These are phyloP conservation scores for Agarophyton chilense DNA, from an alignment of 23 red algal species.

Conservation along the genomic window DNA sequence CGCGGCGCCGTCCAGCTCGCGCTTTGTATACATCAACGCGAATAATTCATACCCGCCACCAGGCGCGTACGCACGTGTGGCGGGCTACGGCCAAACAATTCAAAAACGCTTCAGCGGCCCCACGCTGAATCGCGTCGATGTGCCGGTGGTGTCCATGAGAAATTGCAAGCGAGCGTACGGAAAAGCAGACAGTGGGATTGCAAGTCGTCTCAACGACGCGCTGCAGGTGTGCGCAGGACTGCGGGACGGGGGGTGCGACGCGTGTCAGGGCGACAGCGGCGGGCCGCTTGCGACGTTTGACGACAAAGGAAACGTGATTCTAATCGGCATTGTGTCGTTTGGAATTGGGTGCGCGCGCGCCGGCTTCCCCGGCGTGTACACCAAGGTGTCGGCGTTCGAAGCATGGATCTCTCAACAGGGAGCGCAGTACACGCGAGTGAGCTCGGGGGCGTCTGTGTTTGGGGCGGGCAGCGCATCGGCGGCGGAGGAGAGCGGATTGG, in stretches of 20 bases:
- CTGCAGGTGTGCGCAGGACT: conserved; percentile 67
- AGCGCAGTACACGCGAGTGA: neutral
- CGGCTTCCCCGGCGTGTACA: conserved; percentile 63
- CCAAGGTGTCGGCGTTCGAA: conserved; percentile 43
- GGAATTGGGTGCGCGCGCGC: conserved; percentile 69
- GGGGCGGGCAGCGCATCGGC: conserved; percentile 6
- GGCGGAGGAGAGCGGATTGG: neutral
- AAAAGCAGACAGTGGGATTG: neutral
- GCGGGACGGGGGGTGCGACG: conserved; percentile 56
- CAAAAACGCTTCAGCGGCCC: neutral
- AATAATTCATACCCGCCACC: conserved; percentile 21
- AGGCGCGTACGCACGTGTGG: conserved; percentile 8
- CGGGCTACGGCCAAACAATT: conserved; percentile 42
- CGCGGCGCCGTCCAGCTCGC: neutral
- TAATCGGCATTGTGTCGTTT: conserved; percentile 68
- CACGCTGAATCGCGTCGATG: conserved; percentile 26
- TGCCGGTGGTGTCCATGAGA: conserved; percentile 52
- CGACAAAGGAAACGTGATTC: conserved; percentile 45
- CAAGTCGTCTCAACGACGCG: neutral
- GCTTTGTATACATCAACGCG: conserved; percentile 39
- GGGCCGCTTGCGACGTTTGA: conserved; percentile 53
- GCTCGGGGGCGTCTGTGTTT: neutral
- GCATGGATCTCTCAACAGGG: conserved; percentile 43
- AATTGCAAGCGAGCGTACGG: conserved; percentile 18
- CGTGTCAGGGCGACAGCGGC: conserved; percentile 69